A percentile compares a stretch with the other conserved stretches of the same genome.
phyloP scores from a whole-genome alignment of 768 basidiomycete genomes.

The Rhizopogon vulgaris region DNA sequence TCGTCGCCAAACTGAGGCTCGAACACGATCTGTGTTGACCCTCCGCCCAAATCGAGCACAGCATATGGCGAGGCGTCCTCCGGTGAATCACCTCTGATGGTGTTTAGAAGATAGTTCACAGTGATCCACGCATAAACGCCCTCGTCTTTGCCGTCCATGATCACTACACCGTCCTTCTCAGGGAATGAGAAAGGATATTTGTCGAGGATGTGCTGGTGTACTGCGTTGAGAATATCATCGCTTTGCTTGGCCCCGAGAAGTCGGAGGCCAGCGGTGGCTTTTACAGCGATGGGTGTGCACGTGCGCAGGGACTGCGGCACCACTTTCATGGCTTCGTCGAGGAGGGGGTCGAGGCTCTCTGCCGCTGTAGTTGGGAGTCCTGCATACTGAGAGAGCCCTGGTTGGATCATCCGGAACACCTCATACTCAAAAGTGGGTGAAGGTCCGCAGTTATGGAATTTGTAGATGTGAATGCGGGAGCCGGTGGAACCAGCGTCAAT shows the following conservation, averaged over 20 bases:
- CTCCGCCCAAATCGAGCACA: slow-evolving; percentile 94
- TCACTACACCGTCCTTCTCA: slow-evolving; percentile 61
- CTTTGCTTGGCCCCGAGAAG: slow-evolving; percentile 59
- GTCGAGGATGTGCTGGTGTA: slow-evolving; percentile 48
- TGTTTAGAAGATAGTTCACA: slow-evolving; percentile 83
- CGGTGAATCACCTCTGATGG: slow-evolving; percentile 53
- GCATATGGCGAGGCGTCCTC: slow-evolving; percentile 60
- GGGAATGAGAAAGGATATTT: slow-evolving; percentile 65
- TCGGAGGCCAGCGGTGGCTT: slow-evolving; percentile 87
- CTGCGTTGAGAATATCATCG: slow-evolving; percentile 68
- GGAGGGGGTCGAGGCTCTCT: slow-evolving; percentile 65
- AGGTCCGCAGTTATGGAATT: slow-evolving; percentile 85
- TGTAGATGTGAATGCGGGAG: slow-evolving; percentile 96
- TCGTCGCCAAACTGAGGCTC: slow-evolving; percentile 61
- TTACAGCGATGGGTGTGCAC: slow-evolving; percentile 87
- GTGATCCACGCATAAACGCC: slow-evolving; percentile 99
- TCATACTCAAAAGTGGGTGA: slow-evolving; percentile 87
- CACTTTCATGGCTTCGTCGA: slow-evolving; percentile 73
- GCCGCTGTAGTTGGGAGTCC: slow-evolving; percentile 66
- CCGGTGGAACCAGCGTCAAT: slow-evolving; percentile 98
- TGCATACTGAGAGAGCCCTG: slow-evolving; percentile 67
- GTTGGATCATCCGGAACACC: slow-evolving; percentile 76
- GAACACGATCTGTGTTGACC: slow-evolving; percentile 96
- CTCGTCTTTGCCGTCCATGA: slow-evolving; percentile 96
- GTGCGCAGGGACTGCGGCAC: slow-evolving; percentile 56